A percentile compares a stretch with the other conserved stretches of the same genome.
These are phyloP conservation scores for Goffeauzyma gilvescens DNA, from an alignment of 768 basidiomycete species.

Conservation along the genomic window DNA sequence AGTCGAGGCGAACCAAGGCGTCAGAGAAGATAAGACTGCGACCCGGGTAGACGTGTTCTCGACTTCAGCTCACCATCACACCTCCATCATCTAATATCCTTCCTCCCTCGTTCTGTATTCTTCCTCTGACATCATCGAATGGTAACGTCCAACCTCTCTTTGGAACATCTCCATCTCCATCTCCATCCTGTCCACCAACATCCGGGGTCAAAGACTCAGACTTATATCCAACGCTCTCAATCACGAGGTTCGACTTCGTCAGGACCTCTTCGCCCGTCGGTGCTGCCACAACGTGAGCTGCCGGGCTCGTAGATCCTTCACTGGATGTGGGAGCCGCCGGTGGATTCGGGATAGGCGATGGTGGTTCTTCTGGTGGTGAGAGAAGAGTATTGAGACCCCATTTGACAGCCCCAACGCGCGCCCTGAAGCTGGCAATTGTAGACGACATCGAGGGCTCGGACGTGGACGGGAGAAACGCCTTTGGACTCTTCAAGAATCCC, in stretches of 20 bases:
- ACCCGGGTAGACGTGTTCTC: no score
- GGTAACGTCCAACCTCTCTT: constrained; percentile 22
- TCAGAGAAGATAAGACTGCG: no score
- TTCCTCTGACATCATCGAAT: constrained; percentile 30
- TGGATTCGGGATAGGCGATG: constrained; percentile 1
- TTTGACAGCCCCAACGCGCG: constrained; percentile 10
- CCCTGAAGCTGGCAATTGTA: no score
- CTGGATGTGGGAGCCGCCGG: constrained; percentile 28
- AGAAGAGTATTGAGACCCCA: constrained; percentile 26
- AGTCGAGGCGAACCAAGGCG: no score
- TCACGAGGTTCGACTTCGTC: constrained; percentile 52
- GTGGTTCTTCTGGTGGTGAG: constrained; percentile 8
- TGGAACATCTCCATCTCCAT: neutral
- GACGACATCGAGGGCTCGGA: no score
- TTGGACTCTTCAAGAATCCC: constrained; percentile 27
- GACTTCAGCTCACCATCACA: constrained; percentile 26
- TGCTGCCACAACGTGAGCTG: constrained; percentile 29
- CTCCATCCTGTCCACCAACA: no score
- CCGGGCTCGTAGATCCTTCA: constrained; percentile 45
- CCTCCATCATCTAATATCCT: constrained; percentile 30
- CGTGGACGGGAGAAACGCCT: constrained; percentile 10
- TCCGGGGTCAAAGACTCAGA: constrained; percentile 38
- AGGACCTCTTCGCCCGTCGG: constrained; percentile 42
- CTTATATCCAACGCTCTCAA: constrained; percentile 75
- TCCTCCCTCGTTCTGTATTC: constrained; percentile 36